phyloP scores from a whole-genome alignment of 2,329 filamentous ascomycete genomes.

The Capronia epimyces region DNA sequence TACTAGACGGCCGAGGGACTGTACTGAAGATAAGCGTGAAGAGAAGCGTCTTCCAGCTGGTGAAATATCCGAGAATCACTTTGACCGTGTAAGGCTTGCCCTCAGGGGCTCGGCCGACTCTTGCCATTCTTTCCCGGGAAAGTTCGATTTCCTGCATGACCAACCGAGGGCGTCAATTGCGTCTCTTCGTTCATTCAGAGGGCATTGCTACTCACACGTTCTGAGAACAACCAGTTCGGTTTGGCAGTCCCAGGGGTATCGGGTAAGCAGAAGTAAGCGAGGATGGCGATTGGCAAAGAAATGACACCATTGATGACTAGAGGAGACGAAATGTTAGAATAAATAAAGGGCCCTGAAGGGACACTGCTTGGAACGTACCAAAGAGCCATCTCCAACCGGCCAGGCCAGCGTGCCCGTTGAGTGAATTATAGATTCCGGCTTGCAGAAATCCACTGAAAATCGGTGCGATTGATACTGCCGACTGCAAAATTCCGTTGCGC shows the following conservation, averaged over 20 bases:
- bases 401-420: constrained; percentile 48
- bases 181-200: not conserved
- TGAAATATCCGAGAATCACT: constrained; percentile 17
- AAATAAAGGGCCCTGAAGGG: not conserved
- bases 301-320: constrained; percentile 21
- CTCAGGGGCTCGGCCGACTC: constrained; percentile 13
- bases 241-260: constrained; percentile 17
- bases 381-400: constrained; percentile 50
- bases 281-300: constrained; percentile 14
- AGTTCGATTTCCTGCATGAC: constrained; percentile 15
- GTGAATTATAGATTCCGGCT: constrained; percentile 49
- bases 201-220: constrained; percentile 10
- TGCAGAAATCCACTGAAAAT: constrained; percentile 47
- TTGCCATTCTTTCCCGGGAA: constrained; percentile 13
- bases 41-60: constrained; percentile 19
- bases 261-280: constrained; percentile 19
- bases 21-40: constrained; percentile 23
- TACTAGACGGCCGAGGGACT: not conserved
- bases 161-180: not conserved
- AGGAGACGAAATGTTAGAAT: not conserved
- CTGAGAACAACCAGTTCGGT: constrained; percentile 16
- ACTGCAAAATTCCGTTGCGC: constrained; percentile 20
- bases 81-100: constrained; percentile 17
- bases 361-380: constrained; percentile 1
- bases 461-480: constrained; percentile 22